Conservation (phyloP, 768 basidiomycete genomes). For the Filobasidium wieringae region DNA sequence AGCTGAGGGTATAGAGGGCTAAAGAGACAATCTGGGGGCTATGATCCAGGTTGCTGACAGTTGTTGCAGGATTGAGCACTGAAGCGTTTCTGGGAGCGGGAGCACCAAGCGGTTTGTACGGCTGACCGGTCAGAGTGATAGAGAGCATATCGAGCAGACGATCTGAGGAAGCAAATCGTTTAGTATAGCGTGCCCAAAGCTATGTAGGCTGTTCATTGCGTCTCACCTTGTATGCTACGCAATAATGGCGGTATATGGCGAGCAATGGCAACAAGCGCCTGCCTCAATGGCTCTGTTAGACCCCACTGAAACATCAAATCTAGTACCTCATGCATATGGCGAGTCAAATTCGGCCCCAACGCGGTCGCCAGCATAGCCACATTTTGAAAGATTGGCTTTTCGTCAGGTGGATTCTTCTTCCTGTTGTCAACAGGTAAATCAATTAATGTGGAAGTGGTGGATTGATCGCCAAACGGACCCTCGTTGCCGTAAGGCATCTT, state of each 20-base stretch:
- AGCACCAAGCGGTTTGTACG: slow-evolving; percentile 79
- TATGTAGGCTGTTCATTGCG: not conserved
- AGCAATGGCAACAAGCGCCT: slow-evolving; percentile 73
- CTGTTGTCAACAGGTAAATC: slow-evolving; percentile 18
- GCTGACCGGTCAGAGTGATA: slow-evolving; percentile 62
- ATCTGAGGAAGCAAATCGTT: slow-evolving; percentile 49
- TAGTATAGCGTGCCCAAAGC: too few species aligned
- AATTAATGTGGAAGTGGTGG: not conserved
- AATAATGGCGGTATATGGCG: slow-evolving; percentile 78
- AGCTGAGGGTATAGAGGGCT: slow-evolving; percentile 72
- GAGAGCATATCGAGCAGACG: slow-evolving; percentile 80
- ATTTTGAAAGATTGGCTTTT: slow-evolving; percentile 95
- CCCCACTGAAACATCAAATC: slow-evolving; percentile 94
- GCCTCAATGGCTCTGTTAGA: slow-evolving; percentile 72
- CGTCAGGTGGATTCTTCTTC: slow-evolving; percentile 78
- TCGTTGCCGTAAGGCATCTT: slow-evolving; percentile 70
- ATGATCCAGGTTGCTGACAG: slow-evolving; percentile 11
- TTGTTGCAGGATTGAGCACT: not conserved
- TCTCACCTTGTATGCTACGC: slow-evolving; percentile 75
- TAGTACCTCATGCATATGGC: slow-evolving; percentile 87
- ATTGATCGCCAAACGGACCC: slow-evolving; percentile 49
- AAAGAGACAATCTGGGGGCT: slow-evolving; percentile 50
- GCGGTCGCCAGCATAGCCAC: slow-evolving; percentile 90
- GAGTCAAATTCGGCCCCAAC: slow-evolving; percentile 90
- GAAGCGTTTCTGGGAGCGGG: slow-evolving; percentile 48